Evolutionary conservation across 2,329 filamentous ascomycete species (phyloP).

Genomic region (Fusarium armeniacum): DNA sequence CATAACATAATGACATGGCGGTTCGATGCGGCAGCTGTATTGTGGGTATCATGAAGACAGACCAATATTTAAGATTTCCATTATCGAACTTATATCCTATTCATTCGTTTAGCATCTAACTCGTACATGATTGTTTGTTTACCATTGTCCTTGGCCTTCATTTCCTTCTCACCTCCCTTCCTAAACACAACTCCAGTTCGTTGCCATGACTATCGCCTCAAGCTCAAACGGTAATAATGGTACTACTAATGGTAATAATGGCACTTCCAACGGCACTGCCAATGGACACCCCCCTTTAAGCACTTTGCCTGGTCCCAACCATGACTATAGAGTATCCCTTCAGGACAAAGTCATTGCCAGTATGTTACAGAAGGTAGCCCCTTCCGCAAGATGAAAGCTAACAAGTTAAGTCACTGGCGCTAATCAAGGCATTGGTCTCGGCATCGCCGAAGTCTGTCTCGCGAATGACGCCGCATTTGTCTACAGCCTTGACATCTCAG

Average conservation of each 20-base stretch:
- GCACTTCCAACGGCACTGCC: too few species aligned
- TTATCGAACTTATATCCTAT: neutral
- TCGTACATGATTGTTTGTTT: neutral
- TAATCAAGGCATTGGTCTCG: neutral
- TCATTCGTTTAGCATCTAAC: neutral
- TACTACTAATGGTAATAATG: too few species aligned
- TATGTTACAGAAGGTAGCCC: accelerated
- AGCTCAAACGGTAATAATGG: neutral
- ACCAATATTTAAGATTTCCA: neutral
- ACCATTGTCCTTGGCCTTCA: neutral
- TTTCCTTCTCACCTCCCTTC: neutral
- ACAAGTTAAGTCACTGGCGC: neutral
- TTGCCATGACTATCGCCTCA: neutral
- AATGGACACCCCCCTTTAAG: neutral
- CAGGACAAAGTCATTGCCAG: neutral
- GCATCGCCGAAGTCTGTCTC: neutral
- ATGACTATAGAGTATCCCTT: neutral
- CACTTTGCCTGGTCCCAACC: neutral
- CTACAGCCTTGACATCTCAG: neutral
- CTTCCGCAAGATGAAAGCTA: neutral
- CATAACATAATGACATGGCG: too few species aligned
- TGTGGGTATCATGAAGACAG: neutral
- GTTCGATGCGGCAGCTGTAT: neutral
- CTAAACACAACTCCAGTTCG: accelerated
- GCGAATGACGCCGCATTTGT: neutral